Evolutionary conservation across 352 stramenopile genomes (phyloP).

Genomic region (Peronospora tabacina): DNA sequence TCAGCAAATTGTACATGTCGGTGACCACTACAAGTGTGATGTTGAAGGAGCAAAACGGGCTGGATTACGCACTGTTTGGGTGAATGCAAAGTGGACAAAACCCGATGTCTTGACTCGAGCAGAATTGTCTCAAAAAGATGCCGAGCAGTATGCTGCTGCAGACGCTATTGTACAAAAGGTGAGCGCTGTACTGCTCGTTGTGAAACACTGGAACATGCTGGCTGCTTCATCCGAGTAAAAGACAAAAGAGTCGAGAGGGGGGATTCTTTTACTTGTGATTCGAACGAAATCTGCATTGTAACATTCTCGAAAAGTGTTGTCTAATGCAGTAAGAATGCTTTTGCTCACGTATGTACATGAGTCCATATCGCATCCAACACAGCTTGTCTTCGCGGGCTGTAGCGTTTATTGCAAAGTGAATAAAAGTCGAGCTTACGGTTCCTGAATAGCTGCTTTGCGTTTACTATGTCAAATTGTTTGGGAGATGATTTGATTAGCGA

Average conservation of each 20-base stretch:
- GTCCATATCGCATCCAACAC: no score
- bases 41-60: slow-evolving; percentile 55
- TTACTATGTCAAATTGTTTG: no score
- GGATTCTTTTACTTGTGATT: not conserved
- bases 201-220: slow-evolving; percentile 41
- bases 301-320: no score
- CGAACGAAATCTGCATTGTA: no score
- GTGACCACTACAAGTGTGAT: slow-evolving; percentile 69
- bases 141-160: slow-evolving; percentile 30
- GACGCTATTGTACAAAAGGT: slow-evolving; percentile 61
- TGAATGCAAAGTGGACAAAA: slow-evolving; percentile 41
- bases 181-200: slow-evolving; percentile 31
- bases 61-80: slow-evolving; percentile 59
- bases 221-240: not conserved
- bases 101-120: slow-evolving; percentile 30
- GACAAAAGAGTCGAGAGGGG: not conserved
- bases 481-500: no score
- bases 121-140: slow-evolving; percentile 26
- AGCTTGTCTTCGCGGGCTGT: no score
- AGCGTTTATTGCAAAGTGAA: no score
- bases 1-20: slow-evolving; percentile 56
- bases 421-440: no score
- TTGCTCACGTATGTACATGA: no score
- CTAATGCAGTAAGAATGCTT: no score
- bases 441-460: no score